Conservation (phyloP, 257 asterid species). For the Voacanga thouarsii region DNA sequence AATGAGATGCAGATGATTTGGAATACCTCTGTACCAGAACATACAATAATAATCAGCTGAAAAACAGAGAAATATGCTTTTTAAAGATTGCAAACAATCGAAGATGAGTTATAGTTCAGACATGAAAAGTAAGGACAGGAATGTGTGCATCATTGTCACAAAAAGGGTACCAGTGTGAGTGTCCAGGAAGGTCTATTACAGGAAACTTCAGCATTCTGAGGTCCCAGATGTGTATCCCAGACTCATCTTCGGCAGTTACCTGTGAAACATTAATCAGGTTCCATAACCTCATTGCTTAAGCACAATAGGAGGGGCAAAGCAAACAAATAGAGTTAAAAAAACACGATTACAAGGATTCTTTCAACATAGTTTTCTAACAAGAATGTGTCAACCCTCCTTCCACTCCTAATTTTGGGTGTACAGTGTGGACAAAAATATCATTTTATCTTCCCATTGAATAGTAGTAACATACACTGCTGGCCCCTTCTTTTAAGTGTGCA, state of each 20-base stretch:
- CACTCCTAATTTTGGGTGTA: neutral
- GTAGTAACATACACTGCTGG: neutral
- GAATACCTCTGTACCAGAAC: neutral
- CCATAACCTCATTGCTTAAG: neutral
- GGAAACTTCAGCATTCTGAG: constrained; percentile 75
- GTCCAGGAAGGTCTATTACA: constrained; percentile 88
- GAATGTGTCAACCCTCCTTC: neutral
- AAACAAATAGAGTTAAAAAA: neutral
- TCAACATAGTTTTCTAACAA: neutral
- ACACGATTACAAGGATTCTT: neutral
- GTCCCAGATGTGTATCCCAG: constrained; percentile 94
- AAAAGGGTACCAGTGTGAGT: constrained; percentile 82
- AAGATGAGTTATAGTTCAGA: constrained; percentile 10
- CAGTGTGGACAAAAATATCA: neutral
- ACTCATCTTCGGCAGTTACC: constrained; percentile 98
- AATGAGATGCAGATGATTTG: constrained; percentile 3
- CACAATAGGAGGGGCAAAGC: neutral
- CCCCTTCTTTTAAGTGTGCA: neutral
- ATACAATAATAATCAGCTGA: neutral
- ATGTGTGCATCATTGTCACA: constrained; percentile 3
- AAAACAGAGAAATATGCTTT: neutral
- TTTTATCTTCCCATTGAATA: neutral
- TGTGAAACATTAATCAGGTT: constrained; percentile 19
- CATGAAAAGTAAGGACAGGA: constrained; percentile 12
- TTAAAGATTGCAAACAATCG: neutral